Evolutionary conservation across 176 grass and related monocot species (phyloP).

Genomic region (Carex parvula): DNA sequence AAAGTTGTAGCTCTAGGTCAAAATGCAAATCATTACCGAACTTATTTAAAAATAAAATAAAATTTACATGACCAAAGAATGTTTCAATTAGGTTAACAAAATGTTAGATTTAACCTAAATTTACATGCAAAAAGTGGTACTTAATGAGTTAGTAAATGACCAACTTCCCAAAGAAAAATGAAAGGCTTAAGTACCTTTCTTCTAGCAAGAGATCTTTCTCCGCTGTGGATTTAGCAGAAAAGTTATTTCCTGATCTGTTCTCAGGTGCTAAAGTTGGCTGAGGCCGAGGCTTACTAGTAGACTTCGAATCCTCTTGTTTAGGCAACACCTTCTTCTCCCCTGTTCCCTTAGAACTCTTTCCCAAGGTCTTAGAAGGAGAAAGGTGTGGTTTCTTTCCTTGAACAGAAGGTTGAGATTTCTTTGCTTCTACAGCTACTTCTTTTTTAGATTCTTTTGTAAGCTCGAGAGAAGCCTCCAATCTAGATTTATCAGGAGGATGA

Average conservation of each 20-base stretch:
- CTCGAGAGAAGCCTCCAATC: slow-evolving; percentile 14
- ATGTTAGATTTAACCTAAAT: neutral
- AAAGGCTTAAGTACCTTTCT: slow-evolving; percentile 51
- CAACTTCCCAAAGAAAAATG: slow-evolving; percentile 7
- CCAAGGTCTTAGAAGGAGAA: slow-evolving; percentile 53
- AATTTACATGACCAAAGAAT: neutral
- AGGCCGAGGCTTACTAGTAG: slow-evolving; percentile 40
- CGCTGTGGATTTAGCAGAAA: slow-evolving; percentile 37
- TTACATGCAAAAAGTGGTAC: neutral
- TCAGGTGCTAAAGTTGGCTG: slow-evolving; percentile 32
- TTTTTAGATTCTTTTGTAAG: slow-evolving; percentile 38
- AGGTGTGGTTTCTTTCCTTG: slow-evolving; percentile 54
- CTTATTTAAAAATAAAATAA: neutral
- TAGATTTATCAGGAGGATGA: slow-evolving; percentile 8
- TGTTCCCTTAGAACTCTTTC: slow-evolving; percentile 42
- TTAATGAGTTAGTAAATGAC: neutral
- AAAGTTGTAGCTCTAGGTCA: slow-evolving; percentile 13
- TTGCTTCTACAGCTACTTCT: slow-evolving; percentile 38
- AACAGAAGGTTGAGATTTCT: slow-evolving; percentile 49
- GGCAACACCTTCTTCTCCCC: slow-evolving; percentile 41
- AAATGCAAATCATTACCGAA: neutral
- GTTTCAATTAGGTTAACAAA: neutral
- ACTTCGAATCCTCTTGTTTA: slow-evolving; percentile 63
- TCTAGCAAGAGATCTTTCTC: slow-evolving; percentile 46
- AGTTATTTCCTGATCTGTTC: slow-evolving; percentile 35